Base-by-base conservation (phyloP, 2,329 filamentous ascomycete genomes). In the Paracoccidioides brasiliensis region DNA sequence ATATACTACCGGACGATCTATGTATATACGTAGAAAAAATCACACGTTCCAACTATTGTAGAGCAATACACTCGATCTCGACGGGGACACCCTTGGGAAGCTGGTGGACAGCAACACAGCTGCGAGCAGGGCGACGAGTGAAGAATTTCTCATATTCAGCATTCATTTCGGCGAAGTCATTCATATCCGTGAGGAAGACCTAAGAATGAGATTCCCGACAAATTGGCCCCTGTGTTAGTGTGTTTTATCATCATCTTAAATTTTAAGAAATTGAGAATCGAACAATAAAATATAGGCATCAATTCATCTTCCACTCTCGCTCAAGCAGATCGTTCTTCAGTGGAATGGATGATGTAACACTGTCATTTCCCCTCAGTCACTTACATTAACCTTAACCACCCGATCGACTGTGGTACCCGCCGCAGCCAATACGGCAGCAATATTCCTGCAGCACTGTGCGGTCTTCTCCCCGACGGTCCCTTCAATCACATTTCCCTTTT, bases 121-220 rank as follows among this genome's bases (percentile, higher is more conserved):
- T 81, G 53, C 81, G 72, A 22, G 81, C 80, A 15, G 81, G 81
- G 74, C 81, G 82, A 67, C 82, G 79, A 32, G 67, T 64, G 72
- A 88, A 89, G 75, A 82, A 85, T 69, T 84, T 80, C 66, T 79
- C 80, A 66, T 88, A 89, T 51, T 84, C 78, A 63, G 78, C 78
- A 70, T 89, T 90, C 83, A 89, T 88, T 68, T 84, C 81, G 52
- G 80, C 83, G 68, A 97, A 97, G 74, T 93, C 79, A 60, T 79
- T 81, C 91, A 97, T 97, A 72, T 94, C 86, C 52, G 86, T 85
- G 59, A 97, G 76, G 79, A 96, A 97, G 68, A 95, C 85, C 72
- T 74, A 43, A 35, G 41, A 30, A 37, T 3, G 38, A 9, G 12
- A 46, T 40, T 42, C 38, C 45, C 45, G 14, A 22, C 22, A 22